A percentile compares a stretch with the other conserved stretches of the same genome.
These are phyloP conservation scores for Coemansia javaensis DNA, from an alignment of 192 early-diverging fungal species.

Conservation along the genomic window DNA sequence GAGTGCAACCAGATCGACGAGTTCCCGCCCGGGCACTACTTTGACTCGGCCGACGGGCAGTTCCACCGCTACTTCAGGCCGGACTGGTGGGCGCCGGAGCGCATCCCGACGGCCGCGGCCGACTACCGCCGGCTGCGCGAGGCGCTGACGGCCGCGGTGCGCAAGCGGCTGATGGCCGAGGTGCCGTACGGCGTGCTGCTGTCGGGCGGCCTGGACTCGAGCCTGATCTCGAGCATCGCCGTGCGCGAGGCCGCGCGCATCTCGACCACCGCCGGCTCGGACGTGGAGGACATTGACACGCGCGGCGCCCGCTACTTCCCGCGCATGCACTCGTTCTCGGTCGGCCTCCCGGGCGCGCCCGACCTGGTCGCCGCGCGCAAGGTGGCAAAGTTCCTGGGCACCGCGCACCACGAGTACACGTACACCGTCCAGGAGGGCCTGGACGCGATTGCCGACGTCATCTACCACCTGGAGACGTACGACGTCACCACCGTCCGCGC, in stretches of 20 bases:
- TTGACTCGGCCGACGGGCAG: constrained; percentile 70
- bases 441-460: constrained; percentile 91
- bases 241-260: constrained; percentile 74
- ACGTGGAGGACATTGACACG: constrained; percentile 59
- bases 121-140: constrained; percentile 70
- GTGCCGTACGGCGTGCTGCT: constrained; percentile 97
- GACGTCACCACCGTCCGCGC: constrained; percentile 98
- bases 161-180: constrained; percentile 96
- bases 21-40: constrained; percentile 97
- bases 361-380: constrained; percentile 86
- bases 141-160: constrained; percentile 78
- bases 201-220: constrained; percentile 91
- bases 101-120: constrained; percentile 31
- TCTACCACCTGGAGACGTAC: constrained; percentile 97
- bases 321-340: constrained; percentile 95
- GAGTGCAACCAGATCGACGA: constrained; percentile 96
- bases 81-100: constrained; percentile 70
- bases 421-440: constrained; percentile 95
- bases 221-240: constrained; percentile 92
- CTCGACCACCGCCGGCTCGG: constrained; percentile 46
- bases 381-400: constrained; percentile 86
- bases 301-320: constrained; percentile 72
- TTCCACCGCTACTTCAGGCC: constrained; percentile 88
- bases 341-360: constrained; percentile 89
- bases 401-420: constrained; percentile 93